Evolutionary conservation across 1,284 basidiomycete genomes (phyloP), one percentile per base, ranked within the genome.

Genomic region (Cryptococcus deneoformans): DNA sequence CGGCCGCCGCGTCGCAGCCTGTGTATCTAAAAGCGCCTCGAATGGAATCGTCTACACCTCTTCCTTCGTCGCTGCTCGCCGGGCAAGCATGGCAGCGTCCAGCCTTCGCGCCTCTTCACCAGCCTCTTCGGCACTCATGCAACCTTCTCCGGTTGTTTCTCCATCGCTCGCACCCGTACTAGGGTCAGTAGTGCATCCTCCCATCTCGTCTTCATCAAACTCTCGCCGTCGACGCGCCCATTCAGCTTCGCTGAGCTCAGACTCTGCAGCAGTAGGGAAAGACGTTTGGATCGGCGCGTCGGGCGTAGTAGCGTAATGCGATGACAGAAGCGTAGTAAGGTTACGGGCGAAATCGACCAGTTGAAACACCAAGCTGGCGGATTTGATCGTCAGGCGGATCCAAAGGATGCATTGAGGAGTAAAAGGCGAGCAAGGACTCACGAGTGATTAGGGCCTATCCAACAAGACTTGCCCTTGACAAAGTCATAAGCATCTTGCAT

Each of bases 381-480:
- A 29, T 48, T 34, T 36, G 53, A 20, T 20, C 20, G 20, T 20
- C 20, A 20, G 20, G 20, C 20, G 20, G 20, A 20, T 20, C 20
- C 20, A 20, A 20, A 1, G 20, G 20, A 20, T 20, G 20, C 20
- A 20, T 20, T 20, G 20, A 20, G 20, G 20, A 20, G 20, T 20
- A 20, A 20, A 20, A 20, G 20, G 20, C 20, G 20, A 20, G 20
- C 57, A 49, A 60, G 59, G 7, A 87, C 90, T 79, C 79, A 93
- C 90, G 89, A 91, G 86, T 95, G 94, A 77, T 98, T 98, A 46
- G 95, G 93, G 16, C 92, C 90, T 61, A 92, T 85, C 82, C 89
- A 89, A 72, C 84, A 85, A 71, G 88, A 91, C 79, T 90, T 92
- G 67, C 85, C 82, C 78, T 96, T 95, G 50, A 94, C 90, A 77